Conservation (phyloP, 2,329 filamentous ascomycete genomes). For the Penicillium corylophilum region DNA sequence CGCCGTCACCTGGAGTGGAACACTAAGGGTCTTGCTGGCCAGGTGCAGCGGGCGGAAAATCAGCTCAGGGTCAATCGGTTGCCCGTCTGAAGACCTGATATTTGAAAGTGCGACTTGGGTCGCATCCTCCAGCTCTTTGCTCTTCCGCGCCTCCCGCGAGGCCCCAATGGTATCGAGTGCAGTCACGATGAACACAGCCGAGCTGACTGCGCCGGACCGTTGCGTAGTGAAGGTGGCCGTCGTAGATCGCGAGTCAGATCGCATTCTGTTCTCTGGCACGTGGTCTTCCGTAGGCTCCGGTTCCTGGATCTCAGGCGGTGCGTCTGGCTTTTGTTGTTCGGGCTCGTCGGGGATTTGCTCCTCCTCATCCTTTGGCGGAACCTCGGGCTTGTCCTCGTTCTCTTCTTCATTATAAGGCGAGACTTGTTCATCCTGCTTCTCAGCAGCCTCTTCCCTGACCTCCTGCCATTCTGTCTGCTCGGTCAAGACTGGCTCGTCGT, state of each 20-base stretch:
- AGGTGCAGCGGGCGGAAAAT: slow-evolving; percentile 89
- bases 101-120: slow-evolving; percentile 78
- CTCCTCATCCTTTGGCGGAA: slow-evolving; percentile 25
- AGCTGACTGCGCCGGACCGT: slow-evolving; percentile 72
- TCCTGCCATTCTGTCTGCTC: slow-evolving; percentile 31
- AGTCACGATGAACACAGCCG: slow-evolving; percentile 91
- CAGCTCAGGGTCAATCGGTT: slow-evolving; percentile 83
- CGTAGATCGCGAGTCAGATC: slow-evolving; percentile 63
- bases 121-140: slow-evolving; percentile 78
- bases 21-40: slow-evolving; percentile 81
- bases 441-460: slow-evolving; percentile 23
- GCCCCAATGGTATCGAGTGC: slow-evolving; percentile 88
- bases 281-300: slow-evolving; percentile 18
- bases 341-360: slow-evolving; percentile 23
- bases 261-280: slow-evolving; percentile 40
- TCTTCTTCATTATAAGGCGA: slow-evolving; percentile 15
- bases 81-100: slow-evolving; percentile 79
- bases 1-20: slow-evolving; percentile 81
- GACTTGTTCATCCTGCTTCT: slow-evolving; percentile 5
- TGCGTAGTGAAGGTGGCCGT: slow-evolving; percentile 52
- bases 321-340: slow-evolving; percentile 14
- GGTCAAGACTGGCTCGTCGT: slow-evolving; percentile 33
- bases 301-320: slow-evolving; percentile 23
- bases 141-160: slow-evolving; percentile 86
- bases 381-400: slow-evolving; percentile 25